phyloP scores from a whole-genome alignment of 441 rosid genomes.

The Jatropha multifida region DNA sequence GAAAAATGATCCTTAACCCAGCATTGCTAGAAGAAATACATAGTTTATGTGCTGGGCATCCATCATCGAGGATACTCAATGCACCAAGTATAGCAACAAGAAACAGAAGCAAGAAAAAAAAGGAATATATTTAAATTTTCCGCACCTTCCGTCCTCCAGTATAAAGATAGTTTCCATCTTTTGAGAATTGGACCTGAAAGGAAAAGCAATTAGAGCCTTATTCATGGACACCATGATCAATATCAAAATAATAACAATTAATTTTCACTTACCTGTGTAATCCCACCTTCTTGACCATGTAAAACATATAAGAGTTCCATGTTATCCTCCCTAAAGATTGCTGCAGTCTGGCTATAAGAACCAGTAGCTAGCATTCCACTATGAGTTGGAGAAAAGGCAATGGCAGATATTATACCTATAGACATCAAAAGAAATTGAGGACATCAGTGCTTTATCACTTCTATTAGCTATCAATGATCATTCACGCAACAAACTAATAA shows the following conservation, averaged over 20 bases:
- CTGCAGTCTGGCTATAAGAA: conserved; percentile 82
- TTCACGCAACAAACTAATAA: conserved; percentile 16
- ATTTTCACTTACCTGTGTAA: conserved; percentile 76
- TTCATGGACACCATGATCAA: conserved; percentile 20
- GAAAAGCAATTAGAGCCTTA: conserved; percentile 16
- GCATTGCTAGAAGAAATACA: background rate
- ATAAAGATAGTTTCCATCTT: conserved; percentile 89
- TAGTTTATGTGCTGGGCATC: background rate
- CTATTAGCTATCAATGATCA: conserved; percentile 1
- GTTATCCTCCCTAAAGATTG: conserved; percentile 84
- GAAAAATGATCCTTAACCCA: background rate
- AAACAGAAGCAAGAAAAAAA: background rate
- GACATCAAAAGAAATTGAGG: conserved; percentile 20
- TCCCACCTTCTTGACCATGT: conserved; percentile 96
- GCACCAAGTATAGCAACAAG: background rate
- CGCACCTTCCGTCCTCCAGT: conserved; percentile 90
- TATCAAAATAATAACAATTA: conserved; percentile 15
- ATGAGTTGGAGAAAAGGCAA: conserved; percentile 81
- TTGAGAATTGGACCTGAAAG: conserved; percentile 85
- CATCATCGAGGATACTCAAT: background rate
- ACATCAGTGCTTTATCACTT: conserved; percentile 2
- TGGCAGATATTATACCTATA: conserved; percentile 78
- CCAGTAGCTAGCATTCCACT: conserved; percentile 90
- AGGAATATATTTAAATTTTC: background rate
- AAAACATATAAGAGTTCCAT: conserved; percentile 91